These are phyloP conservation scores for Botryotinia narcissicola DNA, from an alignment of 2,329 filamentous ascomycete species.

Conservation along the genomic window DNA sequence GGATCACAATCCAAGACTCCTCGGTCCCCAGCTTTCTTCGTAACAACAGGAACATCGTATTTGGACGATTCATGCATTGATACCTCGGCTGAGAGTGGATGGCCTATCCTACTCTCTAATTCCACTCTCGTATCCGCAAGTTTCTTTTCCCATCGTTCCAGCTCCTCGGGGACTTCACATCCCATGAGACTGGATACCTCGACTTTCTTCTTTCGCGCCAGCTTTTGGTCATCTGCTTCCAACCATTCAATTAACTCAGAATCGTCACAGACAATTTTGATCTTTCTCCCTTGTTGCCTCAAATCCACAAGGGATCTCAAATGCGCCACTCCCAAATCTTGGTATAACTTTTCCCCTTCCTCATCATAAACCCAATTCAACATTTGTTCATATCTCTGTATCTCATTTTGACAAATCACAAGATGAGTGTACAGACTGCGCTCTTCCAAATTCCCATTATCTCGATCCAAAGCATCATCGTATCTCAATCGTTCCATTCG, in stretches of 20 bases:
- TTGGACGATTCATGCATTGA: background rate
- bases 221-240: background rate
- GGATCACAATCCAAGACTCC: background rate
- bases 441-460: background rate
- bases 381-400: background rate
- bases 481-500: background rate
- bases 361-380: background rate
- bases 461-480: background rate
- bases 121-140: background rate
- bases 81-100: background rate
- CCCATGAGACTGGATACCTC: background rate
- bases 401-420: background rate
- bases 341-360: background rate
- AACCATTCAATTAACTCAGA: background rate
- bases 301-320: background rate
- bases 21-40: background rate
- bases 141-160: background rate
- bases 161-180: background rate
- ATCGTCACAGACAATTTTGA: background rate
- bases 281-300: background rate
- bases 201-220: background rate
- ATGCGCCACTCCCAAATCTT: background rate
- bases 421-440: background rate
- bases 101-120: background rate
- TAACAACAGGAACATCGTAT: background rate